Evolutionary conservation across 2,329 filamentous ascomycete genomes (phyloP).

Genomic region (Xylaria polymorpha): DNA sequence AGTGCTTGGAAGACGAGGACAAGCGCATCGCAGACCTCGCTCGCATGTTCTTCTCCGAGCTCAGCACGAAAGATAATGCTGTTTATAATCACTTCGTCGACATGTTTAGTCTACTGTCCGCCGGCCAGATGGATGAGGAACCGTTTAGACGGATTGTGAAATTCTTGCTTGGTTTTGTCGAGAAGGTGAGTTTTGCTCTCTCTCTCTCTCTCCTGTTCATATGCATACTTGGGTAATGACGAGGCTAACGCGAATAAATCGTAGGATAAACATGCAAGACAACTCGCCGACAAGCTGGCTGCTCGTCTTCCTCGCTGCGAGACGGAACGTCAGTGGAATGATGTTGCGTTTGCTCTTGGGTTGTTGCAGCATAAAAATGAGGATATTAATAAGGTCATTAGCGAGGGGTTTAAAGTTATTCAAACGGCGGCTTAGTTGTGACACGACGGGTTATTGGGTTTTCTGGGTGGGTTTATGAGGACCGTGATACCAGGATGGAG

Average conservation of each 20-base stretch:
- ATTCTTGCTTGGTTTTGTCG: conserved; percentile 94
- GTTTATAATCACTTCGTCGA: conserved; percentile 99
- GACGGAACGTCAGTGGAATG: conserved; percentile 95
- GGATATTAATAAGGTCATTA: conserved; percentile 81
- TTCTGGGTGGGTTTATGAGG: conserved; percentile 4
- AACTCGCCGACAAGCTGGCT: conserved; percentile 91
- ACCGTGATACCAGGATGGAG: conserved; percentile 34
- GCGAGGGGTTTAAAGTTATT: conserved; percentile 80
- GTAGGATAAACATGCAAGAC: conserved; percentile 96
- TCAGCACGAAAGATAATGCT: conserved; percentile 97
- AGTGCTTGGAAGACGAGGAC: conserved; percentile 96
- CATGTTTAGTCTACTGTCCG: conserved; percentile 94
- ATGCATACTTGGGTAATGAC: no score
- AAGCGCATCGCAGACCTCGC: conserved; percentile 93
- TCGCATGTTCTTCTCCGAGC: conserved; percentile 97
- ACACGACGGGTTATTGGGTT: conserved; percentile 2
- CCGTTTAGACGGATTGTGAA: conserved; percentile 87
- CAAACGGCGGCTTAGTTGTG: conserved; percentile 62
- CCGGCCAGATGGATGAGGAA: conserved; percentile 87
- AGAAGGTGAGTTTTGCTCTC: conserved; percentile 86
- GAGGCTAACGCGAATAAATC: conserved; percentile 26
- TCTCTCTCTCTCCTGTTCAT: not conserved
- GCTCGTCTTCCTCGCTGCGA: conserved; percentile 87
- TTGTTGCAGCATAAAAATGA: conserved; percentile 93
- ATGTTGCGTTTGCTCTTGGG: conserved; percentile 92